Evolutionary conservation across 371 early-diverging fungal genomes (phyloP).

Genomic region (Mortierella sp.): DNA sequence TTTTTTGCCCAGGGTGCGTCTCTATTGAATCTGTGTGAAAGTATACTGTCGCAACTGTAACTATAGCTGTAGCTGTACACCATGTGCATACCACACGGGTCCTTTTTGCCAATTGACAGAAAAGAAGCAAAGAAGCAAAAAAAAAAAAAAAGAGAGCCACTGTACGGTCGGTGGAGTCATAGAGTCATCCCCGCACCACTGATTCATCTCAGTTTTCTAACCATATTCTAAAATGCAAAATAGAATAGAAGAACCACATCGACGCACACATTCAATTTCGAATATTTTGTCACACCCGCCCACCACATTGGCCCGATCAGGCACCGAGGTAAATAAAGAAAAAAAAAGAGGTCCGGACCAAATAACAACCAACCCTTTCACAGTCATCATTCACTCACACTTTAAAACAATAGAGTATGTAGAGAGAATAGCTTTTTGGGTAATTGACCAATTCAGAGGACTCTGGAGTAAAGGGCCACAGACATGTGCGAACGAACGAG

Average conservation of each 20-base stretch:
- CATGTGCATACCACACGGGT: constrained; percentile 5
- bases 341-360: background rate
- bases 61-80: background rate
- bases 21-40: background rate
- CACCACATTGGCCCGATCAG: constrained; percentile 23
- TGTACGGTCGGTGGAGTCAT: background rate
- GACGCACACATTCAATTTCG: background rate
- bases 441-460: background rate
- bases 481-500: constrained; percentile 9
- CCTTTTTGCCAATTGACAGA: background rate
- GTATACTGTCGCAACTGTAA: background rate
- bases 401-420: constrained; percentile 1
- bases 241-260: background rate
- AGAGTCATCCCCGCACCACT: background rate
- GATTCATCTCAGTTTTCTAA: background rate
- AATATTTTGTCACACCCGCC: background rate
- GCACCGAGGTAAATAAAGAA: background rate
- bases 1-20: constrained; percentile 8
- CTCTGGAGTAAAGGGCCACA: background rate
- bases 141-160: background rate
- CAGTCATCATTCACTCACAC: background rate
- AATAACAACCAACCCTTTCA: background rate
- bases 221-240: background rate
- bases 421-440: constrained; percentile 9
- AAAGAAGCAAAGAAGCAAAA: background rate